Base-by-base conservation (phyloP, 768 basidiomycete species). In the Mycena galericulata region DNA sequence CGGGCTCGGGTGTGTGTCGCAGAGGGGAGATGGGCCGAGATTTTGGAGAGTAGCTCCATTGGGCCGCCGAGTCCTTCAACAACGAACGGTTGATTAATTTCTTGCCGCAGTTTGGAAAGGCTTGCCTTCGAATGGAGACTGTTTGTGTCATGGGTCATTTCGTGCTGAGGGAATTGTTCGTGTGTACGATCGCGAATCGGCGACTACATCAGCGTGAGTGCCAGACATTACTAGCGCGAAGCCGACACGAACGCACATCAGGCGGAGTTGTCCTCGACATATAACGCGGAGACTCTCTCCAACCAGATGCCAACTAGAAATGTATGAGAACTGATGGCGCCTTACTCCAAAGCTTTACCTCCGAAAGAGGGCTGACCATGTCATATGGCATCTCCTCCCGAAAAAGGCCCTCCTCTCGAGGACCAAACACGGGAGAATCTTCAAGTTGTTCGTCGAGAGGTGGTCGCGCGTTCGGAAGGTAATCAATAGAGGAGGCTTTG, bases 331-430 rank as follows among this genome's bases (percentile, higher is more conserved):
- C 22, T 5, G 4, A 34, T 50, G 10, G 14, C 29, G 40, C 11
- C 20, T 12, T 27, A n/a, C 7, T 7, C 26, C 15, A 24, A 41
- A 53, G 29, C 12, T 30, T 64, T 38, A 68, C 70, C 62, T 68
- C 46, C 18, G 66, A 55, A 47, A 71, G 66, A 30, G 70, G 70
- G 22, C 70, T 71, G 3, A 40, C 65, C 62, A 47, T 67, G 18
- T 71, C 70, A 40, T 64, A 65, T 9, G 57, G 68, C 51, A 71
- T 54, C 18, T 71, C 69, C 26, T 67, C 32, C 14, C 56, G 62
- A 41, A 71, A 71, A 17, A 71, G 62, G 1, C 34, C 70, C 47
- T 68, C 58, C 38, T 63, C 59, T 18, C 66, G 56, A 17, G 62
- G 66, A 24, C 66, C 70, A 38, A 50, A 71, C 18, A 67, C 18